Base-by-base conservation (phyloP, 2,329 filamentous ascomycete species). In the Colletotrichum shisoi region DNA sequence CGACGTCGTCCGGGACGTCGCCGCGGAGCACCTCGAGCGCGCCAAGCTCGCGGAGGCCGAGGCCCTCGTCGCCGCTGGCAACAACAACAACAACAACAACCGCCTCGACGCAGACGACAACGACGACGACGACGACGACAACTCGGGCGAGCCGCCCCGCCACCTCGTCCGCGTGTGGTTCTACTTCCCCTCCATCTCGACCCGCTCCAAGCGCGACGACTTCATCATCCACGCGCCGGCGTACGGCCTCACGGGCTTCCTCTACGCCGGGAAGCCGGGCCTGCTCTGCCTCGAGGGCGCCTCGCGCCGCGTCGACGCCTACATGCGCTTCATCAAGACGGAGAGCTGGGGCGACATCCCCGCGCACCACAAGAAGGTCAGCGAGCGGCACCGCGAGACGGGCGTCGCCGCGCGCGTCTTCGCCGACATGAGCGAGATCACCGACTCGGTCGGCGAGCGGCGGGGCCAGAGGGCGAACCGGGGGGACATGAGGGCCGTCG, bases 301-400 rank as follows among this genome's bases (percentile, higher is more conserved):
- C 0, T 82, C 84, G 0, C 56, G 71, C 8, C 73, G 77, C 31
- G 80, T 88, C 2, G 85, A 88, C 63, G 81, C 81, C 11, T 88
- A 87, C 70, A 88, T 88, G 86, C 83, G 80, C 34, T 87, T 85
- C 63, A 88, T 88, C 76, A 87, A 87, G 75, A 88, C 85, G 6
- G 83, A 87, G 70, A 86, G 84, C 60, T 88, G 86, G 86, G 83
- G 85, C 0, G 86, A 88, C 73, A 88, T 88, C 6, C 86, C 86
- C 0, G 80, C 84, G 19, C 81, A 87, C 64, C 86, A 88, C 69
- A 88, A 88, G 70, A 88, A 88, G 71, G 85, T 88, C 44, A 87
- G 83, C 72, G 86, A 88, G 76, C 74, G 83, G 11, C 81, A 80
- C 63, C 73, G 84, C 1, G 83, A 86, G 72, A 71, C 72, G 0